These are phyloP conservation scores for Kalanchoe fedtschenkoi DNA, from an alignment of 164 flowering plant species.

Conservation along the genomic window DNA sequence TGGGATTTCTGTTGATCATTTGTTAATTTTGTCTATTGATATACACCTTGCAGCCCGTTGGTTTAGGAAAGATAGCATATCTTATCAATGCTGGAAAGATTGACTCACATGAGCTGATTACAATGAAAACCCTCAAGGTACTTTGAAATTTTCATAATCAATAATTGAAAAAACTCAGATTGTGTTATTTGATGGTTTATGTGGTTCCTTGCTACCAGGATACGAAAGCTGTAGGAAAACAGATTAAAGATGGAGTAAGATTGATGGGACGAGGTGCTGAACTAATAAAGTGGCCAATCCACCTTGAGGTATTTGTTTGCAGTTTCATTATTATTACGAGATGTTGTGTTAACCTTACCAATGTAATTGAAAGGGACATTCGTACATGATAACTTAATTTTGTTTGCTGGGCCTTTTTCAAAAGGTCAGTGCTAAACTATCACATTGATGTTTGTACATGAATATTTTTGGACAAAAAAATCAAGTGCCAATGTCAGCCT, in stretches of 20 bases:
- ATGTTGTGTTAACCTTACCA: no score
- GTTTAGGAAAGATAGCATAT: constrained; percentile 89
- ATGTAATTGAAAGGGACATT: not conserved
- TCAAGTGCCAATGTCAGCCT: no score
- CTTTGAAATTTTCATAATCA: not conserved
- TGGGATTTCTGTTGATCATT: not conserved
- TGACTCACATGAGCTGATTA: constrained; percentile 87
- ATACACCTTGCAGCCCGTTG: constrained; percentile 57
- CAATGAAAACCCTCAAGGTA: constrained; percentile 98
- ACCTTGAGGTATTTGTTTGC: constrained; percentile 99
- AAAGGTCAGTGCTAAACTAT: no score
- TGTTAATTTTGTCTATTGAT: not conserved
- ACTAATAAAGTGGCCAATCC: constrained; percentile 89
- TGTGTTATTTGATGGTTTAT: not conserved
- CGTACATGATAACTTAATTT: not conserved
- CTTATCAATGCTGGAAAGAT: constrained; percentile 91
- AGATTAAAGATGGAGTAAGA: constrained; percentile 85
- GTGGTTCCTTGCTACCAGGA: constrained; percentile 35
- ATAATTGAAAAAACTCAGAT: not conserved
- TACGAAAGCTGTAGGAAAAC: constrained; percentile 78
- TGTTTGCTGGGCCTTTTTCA: not conserved
- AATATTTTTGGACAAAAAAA: no score
- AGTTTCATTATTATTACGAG: no score
- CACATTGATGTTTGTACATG: no score
- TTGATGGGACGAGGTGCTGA: constrained; percentile 96